Evolutionary conservation across 1,284 basidiomycete genomes (phyloP), one percentile per base, ranked within the genome.

Genomic region (Anthracocystis walkeri): DNA sequence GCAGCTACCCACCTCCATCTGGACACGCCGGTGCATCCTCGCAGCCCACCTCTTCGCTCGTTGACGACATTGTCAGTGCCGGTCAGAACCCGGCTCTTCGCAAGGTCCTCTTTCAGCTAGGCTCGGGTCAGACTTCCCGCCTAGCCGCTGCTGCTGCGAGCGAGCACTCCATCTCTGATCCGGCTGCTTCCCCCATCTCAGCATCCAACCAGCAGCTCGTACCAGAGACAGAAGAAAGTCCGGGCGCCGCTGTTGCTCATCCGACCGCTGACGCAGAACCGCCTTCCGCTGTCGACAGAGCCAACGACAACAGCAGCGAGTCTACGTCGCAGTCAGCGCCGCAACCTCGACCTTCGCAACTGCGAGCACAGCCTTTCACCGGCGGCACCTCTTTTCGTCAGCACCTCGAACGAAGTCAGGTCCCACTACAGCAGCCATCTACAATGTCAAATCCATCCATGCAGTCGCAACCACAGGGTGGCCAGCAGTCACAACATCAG

Each of bases 91-190:
- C 66, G 10, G 66, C 66, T 0, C 66, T 75, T 29, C 66, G 72
- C 40, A 65, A 75, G 42, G 72, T 75, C n/a, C 72, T 75, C 38
- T 75, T 75, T 29, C 66, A 69, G 53, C 72, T 75, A 20, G 72
- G 72, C 23, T 70, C 72, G 16, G 63, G 51, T 35, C 72, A 69
- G 65, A 55, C 59, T 7, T 44, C 66, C 14, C 21, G 59, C 18
- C 63, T 40, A 41, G 61, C 66, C 23, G 66, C 66, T 40, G 62
- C 66, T 38, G 45, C 46, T 50, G 56, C 46, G 14, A 48, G 45
- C 18, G 45, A 46, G 35, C 49, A 50, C 35, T 61, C 59, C 7
- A 42, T 67, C 20, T 59, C 60, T 2, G 33, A 51, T 14, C 53
- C 65, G 7, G 51, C 65, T 8, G 41, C 60, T 40, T 20, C 65